A percentile compares a stretch with the other conserved stretches of the same genome.
These are phyloP conservation scores for Poterioochromonas sp. DNA, from an alignment of 352 stramenopile species.

Conservation along the genomic window DNA sequence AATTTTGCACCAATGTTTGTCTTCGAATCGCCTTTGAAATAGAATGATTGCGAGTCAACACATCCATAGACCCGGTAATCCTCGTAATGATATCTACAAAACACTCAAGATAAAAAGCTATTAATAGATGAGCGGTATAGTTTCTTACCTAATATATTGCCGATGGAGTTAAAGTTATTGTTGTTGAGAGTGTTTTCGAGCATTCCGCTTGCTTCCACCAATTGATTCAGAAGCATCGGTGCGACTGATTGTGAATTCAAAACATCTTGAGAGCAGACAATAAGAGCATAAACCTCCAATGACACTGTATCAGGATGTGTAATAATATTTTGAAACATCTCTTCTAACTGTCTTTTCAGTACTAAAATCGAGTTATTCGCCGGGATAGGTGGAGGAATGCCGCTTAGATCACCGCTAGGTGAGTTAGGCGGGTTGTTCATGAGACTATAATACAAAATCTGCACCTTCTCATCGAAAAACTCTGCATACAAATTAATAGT, in stretches of 20 bases:
- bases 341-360: neutral
- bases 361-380: too few relatives aligned
- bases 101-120: neutral
- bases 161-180: too few relatives aligned
- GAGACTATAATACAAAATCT: neutral
- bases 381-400: neutral
- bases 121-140: neutral
- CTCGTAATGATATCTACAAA: neutral
- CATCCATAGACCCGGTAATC: neutral
- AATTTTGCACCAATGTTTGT: neutral
- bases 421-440: neutral
- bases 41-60: neutral
- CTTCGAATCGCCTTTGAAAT: neutral
- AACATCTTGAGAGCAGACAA: too few relatives aligned
- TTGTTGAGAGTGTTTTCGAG: too few relatives aligned
- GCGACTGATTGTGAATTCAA: too few relatives aligned
- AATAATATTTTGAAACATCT: neutral
- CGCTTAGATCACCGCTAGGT: neutral
- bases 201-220: too few relatives aligned
- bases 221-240: too few relatives aligned
- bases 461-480: neutral
- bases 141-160: too few relatives aligned
- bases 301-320: neutral
- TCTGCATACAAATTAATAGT: neutral
- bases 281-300: too few relatives aligned